Conservation (phyloP, 768 basidiomycete species). For the Auricularia sp. region DNA sequence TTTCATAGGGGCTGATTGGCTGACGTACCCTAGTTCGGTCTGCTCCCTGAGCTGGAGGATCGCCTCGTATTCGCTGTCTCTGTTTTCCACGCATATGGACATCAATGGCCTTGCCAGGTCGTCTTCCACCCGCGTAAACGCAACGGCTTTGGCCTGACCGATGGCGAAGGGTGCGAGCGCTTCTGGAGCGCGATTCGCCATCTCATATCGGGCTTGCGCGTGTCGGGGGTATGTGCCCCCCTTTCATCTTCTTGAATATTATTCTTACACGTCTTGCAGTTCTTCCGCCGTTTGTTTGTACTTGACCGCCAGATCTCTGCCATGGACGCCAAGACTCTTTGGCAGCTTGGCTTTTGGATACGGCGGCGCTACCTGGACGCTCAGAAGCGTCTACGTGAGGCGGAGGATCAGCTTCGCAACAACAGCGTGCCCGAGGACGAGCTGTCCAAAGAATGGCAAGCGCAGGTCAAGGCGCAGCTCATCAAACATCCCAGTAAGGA, state of each 20-base stretch:
- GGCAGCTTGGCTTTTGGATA: not conserved
- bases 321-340: not conserved
- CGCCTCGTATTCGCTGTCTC: slow-evolving; percentile 23
- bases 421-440: too few relatives aligned
- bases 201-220: slow-evolving; percentile 25
- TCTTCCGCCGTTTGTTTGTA: not conserved
- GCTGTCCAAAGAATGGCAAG: not conserved
- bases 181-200: slow-evolving; percentile 25
- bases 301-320: not conserved
- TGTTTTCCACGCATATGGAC: slow-evolving; percentile 32
- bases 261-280: not conserved
- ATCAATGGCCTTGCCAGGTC: slow-evolving; percentile 30
- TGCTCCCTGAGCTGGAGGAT: slow-evolving; percentile 7
- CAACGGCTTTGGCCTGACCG: slow-evolving; percentile 22
- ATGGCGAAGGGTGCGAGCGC: slow-evolving; percentile 28
- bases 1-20: not conserved
- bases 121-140: slow-evolving; percentile 24
- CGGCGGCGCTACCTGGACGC: not conserved
- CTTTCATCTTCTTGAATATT: too few relatives aligned
- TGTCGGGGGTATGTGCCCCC: slow-evolving; percentile 22
- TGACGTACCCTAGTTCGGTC: slow-evolving; percentile 5
- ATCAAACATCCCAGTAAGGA: not conserved
- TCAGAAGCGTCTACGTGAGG: not conserved
- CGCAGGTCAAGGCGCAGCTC: not conserved
- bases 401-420: not conserved